Percentiles rank a stretch among this genome's conserved stretches.
phyloP scores from a whole-genome alignment of 2,329 filamentous ascomycete genomes.

The Aspergillus hortae region DNA sequence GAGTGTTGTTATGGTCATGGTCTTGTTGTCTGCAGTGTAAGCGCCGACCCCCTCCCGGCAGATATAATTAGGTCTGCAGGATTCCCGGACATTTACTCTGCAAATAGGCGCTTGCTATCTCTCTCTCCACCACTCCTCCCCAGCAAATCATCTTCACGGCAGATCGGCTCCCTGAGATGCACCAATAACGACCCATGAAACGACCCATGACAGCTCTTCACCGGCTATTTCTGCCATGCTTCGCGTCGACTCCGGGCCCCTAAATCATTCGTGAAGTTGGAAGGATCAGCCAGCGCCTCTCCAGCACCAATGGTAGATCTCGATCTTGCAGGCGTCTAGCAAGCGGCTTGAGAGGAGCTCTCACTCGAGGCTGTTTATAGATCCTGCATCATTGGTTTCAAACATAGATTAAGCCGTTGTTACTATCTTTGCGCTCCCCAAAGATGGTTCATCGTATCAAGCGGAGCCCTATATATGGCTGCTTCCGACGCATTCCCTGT shows the following conservation, averaged over 20 bases:
- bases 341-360: conserved; percentile 24
- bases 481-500: not conserved
- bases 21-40: too few species aligned
- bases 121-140: too few species aligned
- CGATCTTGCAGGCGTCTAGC: conserved; percentile 13
- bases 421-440: conserved; percentile 10
- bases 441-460: not conserved
- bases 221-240: conserved; percentile 18
- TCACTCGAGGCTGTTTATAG: conserved; percentile 25
- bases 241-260: conserved; percentile 21
- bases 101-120: too few species aligned
- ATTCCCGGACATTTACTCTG: too few species aligned
- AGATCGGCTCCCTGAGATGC: not conserved
- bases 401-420: conserved; percentile 18
- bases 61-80: too few species aligned
- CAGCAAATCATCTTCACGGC: too few species aligned
- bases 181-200: conserved; percentile 8
- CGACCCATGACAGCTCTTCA: not conserved
- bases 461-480: not conserved
- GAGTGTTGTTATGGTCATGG: too few species aligned
- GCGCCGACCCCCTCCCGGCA: too few species aligned
- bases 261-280: conserved; percentile 3
- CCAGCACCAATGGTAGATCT: conserved; percentile 19
- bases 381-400: conserved; percentile 21
- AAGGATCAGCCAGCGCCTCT: conserved; percentile 21